Evolutionary conservation across 805 yeast genomes (phyloP).

Genomic region (Candida odintsovae): DNA sequence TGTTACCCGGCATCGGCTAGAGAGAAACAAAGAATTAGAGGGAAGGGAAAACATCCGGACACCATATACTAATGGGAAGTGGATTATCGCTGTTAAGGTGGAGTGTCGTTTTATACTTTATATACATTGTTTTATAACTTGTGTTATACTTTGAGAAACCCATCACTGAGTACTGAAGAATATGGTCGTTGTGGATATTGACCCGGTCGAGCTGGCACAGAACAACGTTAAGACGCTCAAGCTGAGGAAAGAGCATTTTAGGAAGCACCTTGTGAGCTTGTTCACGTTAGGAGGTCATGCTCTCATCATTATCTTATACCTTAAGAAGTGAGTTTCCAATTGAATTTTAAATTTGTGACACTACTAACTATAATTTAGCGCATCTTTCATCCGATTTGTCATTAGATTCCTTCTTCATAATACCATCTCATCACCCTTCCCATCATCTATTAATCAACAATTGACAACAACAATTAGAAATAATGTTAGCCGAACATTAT

Average conservation of each 20-base stretch:
- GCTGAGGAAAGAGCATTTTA: constrained; percentile 16
- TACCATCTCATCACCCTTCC: constrained; percentile 36
- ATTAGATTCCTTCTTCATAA: constrained; percentile 33
- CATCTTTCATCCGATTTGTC: constrained; percentile 23
- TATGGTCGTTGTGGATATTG: not conserved
- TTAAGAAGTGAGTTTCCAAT: constrained; percentile 17
- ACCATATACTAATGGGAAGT: not conserved
- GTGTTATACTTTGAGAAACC: no score
- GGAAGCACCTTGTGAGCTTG: constrained; percentile 8
- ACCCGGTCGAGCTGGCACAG: constrained; percentile 5
- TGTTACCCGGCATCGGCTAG: not conserved
- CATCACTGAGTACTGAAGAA: no score
- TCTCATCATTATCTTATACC: constrained; percentile 18
- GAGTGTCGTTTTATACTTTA: no score
- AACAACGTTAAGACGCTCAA: constrained; percentile 16
- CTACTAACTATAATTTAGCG: constrained; percentile 10
- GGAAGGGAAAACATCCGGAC: not conserved
- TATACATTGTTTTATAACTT: no score
- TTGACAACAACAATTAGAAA: constrained; percentile 17
- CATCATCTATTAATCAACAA: constrained; percentile 24
- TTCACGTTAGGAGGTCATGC: constrained; percentile 17
- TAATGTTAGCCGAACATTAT: constrained; percentile 26
- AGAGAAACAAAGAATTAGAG: no score
- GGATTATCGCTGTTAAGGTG: no score
- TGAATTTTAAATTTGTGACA: not conserved